phyloP scores from a whole-genome alignment of 1,139 yeast genomes.

The Pichia sp. region DNA sequence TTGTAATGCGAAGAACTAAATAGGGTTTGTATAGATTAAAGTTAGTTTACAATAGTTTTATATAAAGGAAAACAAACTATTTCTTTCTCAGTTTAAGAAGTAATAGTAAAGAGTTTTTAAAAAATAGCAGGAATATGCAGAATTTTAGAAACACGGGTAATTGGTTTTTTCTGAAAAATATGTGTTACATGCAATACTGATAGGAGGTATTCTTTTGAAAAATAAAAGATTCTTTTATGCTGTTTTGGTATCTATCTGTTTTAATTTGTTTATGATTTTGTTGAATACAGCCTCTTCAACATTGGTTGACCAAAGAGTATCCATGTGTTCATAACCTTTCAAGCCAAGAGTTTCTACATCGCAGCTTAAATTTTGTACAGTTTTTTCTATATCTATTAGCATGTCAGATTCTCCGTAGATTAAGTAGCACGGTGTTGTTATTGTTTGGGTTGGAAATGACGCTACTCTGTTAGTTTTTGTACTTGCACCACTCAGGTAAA shows the following conservation, averaged over 20 bases:
- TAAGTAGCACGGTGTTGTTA: constrained; percentile 40
- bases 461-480: constrained; percentile 49
- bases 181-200: no score
- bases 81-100: no score
- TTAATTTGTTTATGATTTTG: background rate
- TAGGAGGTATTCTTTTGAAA: no score
- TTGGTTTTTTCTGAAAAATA: no score
- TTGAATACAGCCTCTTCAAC: constrained; percentile 51
- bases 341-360: constrained; percentile 40
- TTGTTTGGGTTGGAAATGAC: constrained; percentile 46
- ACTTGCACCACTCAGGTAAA: constrained; percentile 25
- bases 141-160: no score
- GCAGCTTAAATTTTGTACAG: constrained; percentile 30
- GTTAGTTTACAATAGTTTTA: no score
- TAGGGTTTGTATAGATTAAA: no score
- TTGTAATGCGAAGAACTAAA: background rate
- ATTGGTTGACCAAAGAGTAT: constrained; percentile 84
- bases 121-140: no score
- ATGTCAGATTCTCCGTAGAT: constrained; percentile 42
- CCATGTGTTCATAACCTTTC: constrained; percentile 73
- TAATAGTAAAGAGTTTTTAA: no score
- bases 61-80: no score
- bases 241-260: background rate
- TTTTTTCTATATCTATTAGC: constrained; percentile 39
- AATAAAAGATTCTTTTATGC: background rate